Evolutionary conservation across 108 stramenopile genomes (phyloP).

Genomic region (Poteriospumella lacustris): DNA sequence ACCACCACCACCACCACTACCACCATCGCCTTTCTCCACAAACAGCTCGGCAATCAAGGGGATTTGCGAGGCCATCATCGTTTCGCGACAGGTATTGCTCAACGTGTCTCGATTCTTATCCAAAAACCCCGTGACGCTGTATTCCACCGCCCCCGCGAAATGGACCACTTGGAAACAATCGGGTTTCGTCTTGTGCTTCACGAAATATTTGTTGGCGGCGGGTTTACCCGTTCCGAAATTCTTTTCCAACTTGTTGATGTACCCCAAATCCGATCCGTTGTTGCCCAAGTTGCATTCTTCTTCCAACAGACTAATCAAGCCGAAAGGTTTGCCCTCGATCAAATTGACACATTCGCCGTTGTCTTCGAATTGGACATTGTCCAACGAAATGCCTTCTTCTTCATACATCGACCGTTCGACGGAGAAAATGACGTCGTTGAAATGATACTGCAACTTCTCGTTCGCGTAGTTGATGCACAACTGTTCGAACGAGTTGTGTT

Average conservation of each 20-base stretch:
- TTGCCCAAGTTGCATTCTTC: conserved; percentile 29
- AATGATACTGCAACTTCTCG: conserved; percentile 26
- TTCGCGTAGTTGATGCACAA: conserved; percentile 31
- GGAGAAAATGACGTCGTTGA: conserved; percentile 24
- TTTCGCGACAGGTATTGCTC: background rate
- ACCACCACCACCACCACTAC: background rate
- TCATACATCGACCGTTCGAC: conserved; percentile 10
- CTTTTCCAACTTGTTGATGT: conserved; percentile 25
- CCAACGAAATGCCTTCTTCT: conserved; percentile 17
- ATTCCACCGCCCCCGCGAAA: conserved; percentile 26
- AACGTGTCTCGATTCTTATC: conserved; percentile 30
- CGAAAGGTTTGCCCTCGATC: background rate
- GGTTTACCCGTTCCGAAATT: background rate
- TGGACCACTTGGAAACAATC: conserved; percentile 23
- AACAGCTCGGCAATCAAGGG: conserved; percentile 17
- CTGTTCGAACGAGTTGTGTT: conserved; percentile 25
- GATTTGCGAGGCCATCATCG: background rate
- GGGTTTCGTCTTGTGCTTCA: conserved; percentile 29
- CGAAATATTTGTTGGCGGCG: background rate
- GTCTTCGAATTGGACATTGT: background rate
- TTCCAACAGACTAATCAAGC: conserved; percentile 26
- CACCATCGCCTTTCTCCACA: background rate
- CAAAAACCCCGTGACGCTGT: conserved; percentile 4
- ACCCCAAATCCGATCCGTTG: conserved; percentile 16
- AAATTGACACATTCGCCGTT: conserved; percentile 25